Evolutionary conservation across 2,329 filamentous ascomycete species (phyloP).

Genomic region (Ramichloridium luteum): DNA sequence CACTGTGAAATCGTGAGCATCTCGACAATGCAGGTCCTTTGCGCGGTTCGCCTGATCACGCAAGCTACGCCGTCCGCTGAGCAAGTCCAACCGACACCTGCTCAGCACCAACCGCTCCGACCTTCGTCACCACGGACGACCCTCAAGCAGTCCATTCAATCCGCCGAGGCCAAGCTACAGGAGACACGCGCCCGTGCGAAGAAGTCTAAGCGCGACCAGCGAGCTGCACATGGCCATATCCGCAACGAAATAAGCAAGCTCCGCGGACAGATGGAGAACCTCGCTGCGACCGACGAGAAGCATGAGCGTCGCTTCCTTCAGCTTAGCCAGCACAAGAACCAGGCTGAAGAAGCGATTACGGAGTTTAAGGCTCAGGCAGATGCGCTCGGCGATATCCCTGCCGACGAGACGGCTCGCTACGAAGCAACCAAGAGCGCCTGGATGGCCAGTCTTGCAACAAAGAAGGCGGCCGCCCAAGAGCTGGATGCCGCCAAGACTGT

Average conservation of each 20-base stretch:
- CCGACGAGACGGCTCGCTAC: slow-evolving; percentile 48
- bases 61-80: slow-evolving; percentile 46
- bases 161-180: slow-evolving; percentile 56
- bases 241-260: slow-evolving; percentile 64
- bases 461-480: slow-evolving; percentile 40
- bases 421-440: slow-evolving; percentile 45
- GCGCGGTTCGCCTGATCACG: slow-evolving; percentile 60
- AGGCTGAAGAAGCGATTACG: slow-evolving; percentile 50
- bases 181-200: slow-evolving; percentile 60
- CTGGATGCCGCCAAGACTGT: slow-evolving; percentile 51
- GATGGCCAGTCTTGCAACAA: slow-evolving; percentile 41
- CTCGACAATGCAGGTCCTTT: slow-evolving; percentile 52
- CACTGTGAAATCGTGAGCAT: slow-evolving; percentile 66
- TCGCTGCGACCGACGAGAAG: slow-evolving; percentile 64
- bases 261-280: slow-evolving; percentile 49
- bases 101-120: slow-evolving; percentile 51
- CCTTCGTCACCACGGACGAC: slow-evolving; percentile 68
- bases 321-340: slow-evolving; percentile 60
- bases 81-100: slow-evolving; percentile 42
- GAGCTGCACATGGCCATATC: slow-evolving; percentile 52
- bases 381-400: slow-evolving; percentile 50
- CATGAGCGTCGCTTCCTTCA: slow-evolving; percentile 63
- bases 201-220: slow-evolving; percentile 61
- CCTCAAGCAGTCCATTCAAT: slow-evolving; percentile 61
- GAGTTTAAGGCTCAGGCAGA: slow-evolving; percentile 50